These are phyloP conservation scores for Pichia inconspicua DNA, from an alignment of 1,139 yeast genomes.

Conservation along the genomic window DNA sequence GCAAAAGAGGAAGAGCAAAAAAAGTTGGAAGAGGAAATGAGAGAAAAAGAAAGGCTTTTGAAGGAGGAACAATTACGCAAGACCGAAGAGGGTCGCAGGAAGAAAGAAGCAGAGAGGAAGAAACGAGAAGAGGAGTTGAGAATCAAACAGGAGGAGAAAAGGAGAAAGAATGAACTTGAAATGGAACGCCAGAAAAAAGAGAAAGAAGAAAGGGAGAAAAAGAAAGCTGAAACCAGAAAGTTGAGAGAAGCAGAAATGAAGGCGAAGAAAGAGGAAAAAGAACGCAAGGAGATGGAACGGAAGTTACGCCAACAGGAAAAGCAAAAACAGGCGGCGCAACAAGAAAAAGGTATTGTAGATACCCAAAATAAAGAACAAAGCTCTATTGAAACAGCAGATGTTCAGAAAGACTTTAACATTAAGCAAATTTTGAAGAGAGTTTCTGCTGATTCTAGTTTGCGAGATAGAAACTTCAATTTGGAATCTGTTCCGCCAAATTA, in stretches of 20 bases:
- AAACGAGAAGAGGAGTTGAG: slow-evolving; percentile 42
- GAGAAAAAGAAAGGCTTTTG: slow-evolving; percentile 46
- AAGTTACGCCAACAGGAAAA: background rate
- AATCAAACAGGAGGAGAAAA: slow-evolving; percentile 35
- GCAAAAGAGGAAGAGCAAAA: slow-evolving; percentile 72
- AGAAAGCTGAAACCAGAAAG: slow-evolving; percentile 20
- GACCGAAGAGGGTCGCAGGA: slow-evolving; percentile 49
- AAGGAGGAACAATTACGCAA: slow-evolving; percentile 48
- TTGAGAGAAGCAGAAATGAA: slow-evolving; percentile 26
- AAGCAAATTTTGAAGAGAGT: background rate
- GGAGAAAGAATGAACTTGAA: slow-evolving; percentile 33
- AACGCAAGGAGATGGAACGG: slow-evolving; percentile 17
- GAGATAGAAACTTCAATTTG: too few relatives aligned
- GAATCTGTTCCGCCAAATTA: background rate
- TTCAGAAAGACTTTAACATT: background rate
- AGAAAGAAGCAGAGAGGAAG: slow-evolving; percentile 42
- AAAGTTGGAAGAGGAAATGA: slow-evolving; percentile 54
- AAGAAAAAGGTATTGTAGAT: slow-evolving; percentile 10
- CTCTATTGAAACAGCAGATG: too few relatives aligned
- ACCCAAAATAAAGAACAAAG: background rate
- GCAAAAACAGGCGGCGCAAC: slow-evolving; percentile 3
- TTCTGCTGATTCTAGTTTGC: background rate
- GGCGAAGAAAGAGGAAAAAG: slow-evolving; percentile 21
- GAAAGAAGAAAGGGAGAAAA: slow-evolving; percentile 31
- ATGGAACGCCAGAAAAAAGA: slow-evolving; percentile 35